Evolutionary conservation across 345 rosid genomes (phyloP).

Genomic region (Syzygium aromaticum): DNA sequence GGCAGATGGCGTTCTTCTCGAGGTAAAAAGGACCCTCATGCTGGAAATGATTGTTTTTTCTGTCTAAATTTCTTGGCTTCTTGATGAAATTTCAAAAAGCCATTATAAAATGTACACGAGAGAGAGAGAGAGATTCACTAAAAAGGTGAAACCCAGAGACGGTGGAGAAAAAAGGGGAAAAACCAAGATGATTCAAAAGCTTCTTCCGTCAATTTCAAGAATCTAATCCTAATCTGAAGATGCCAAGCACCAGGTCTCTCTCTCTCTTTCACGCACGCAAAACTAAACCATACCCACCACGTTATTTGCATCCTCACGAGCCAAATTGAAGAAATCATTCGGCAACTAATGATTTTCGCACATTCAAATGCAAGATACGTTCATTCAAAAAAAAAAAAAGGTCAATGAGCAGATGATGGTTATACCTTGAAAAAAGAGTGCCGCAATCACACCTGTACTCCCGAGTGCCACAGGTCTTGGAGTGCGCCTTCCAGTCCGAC

Average conservation of each 20-base stretch:
- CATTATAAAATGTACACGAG: not conserved
- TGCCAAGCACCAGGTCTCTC: not conserved
- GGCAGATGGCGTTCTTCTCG: not conserved
- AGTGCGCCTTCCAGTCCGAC: not conserved
- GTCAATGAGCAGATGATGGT: not conserved
- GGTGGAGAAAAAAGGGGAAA: not conserved
- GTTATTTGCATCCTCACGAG: not conserved
- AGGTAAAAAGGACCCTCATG: not conserved
- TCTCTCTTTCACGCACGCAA: not conserved
- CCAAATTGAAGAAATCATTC: not conserved
- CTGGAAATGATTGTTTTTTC: not conserved
- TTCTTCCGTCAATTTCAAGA: not conserved
- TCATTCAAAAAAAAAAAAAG: not conserved
- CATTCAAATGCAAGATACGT: not conserved
- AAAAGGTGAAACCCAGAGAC: not conserved
- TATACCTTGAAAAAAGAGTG: not conserved
- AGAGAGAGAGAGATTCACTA: not conserved
- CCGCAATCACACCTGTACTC: not conserved
- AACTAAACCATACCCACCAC: not conserved
- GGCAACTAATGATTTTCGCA: not conserved
- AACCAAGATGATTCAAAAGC: not conserved
- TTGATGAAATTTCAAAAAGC: not conserved
- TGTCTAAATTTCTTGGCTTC: not conserved
- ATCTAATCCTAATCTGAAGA: not conserved
- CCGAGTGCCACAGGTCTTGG: not conserved